Evolutionary conservation across 1,284 basidiomycete genomes (phyloP).

Genomic region (Ceratobasidium sp.): DNA sequence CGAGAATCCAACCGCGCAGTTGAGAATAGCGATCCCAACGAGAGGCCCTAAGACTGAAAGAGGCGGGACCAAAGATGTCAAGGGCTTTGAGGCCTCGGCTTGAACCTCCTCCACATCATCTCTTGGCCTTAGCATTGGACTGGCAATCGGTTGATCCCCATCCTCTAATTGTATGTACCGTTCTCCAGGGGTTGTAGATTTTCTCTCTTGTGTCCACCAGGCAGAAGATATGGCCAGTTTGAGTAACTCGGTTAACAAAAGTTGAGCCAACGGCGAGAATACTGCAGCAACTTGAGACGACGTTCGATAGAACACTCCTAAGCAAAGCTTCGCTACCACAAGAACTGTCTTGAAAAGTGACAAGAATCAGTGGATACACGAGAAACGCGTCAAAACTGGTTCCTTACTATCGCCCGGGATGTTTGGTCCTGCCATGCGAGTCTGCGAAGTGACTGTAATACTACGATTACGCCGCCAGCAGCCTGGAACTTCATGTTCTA

Average conservation of each 20-base stretch:
- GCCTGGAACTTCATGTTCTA: conserved; percentile 10
- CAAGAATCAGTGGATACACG: background rate
- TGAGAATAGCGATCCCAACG: conserved; percentile 15
- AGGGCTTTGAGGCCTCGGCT: background rate
- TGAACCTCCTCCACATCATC: background rate
- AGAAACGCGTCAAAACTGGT: background rate
- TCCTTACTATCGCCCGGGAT: conserved; percentile 31
- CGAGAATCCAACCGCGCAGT: conserved; percentile 29
- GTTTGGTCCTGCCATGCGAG: conserved; percentile 22
- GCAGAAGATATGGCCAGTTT: conserved; percentile 28
- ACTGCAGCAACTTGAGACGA: conserved; percentile 4
- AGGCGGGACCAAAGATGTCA: conserved; percentile 3
- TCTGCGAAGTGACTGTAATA: conserved; percentile 10
- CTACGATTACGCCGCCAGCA: background rate
- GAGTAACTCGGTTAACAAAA: conserved; percentile 25
- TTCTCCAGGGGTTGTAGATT: conserved; percentile 6
- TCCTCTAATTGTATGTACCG: conserved; percentile 37
- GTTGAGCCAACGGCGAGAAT: conserved; percentile 29
- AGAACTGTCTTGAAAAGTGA: conserved; percentile 17
- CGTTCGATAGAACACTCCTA: conserved; percentile 23
- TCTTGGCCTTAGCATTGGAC: conserved; percentile 10
- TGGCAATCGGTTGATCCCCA: conserved; percentile 14
- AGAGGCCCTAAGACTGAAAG: conserved; percentile 4
- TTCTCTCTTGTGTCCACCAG: conserved; percentile 27
- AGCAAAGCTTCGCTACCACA: conserved; percentile 14